Base-by-base conservation (phyloP, 2,329 filamentous ascomycete species). In the Hypoxylon rubiginosum region DNA sequence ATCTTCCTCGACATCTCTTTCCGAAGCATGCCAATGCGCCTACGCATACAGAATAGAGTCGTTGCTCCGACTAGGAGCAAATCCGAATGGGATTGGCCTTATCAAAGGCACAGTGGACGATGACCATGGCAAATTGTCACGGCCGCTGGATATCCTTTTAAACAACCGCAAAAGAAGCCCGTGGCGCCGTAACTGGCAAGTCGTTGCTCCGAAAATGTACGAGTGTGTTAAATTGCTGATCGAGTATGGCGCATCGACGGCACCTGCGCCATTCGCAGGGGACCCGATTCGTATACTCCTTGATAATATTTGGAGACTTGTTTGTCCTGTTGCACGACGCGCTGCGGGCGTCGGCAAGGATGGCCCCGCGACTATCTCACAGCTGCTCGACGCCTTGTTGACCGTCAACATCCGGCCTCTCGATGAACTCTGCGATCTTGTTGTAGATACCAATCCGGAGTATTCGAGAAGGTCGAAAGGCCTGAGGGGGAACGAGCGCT, bases 381-480 rank as follows among this genome's bases (percentile, higher is more conserved):
- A 51, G 13, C 24, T 51, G 4, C 30, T 52, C 19, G 28, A 52
- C 3, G 30, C n/a, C 9, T 30, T 52, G 5, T 15, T 28, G 13
- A 36, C 11, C 1, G 15, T 52, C 19, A 30, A 52, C 10, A 36
- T 52, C 3, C 17, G n/a, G 7, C 49, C 49, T 8, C 21, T 52
- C 49, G 49, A 52, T 21, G n/a, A 52, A n/a, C 11, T 52, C 6
- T 52, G 49, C 30, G 49, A 52, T 10, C 11, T 52, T 4, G 30
- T 52, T 3, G 30, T 36, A 4, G 49, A 52, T 21, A 30, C 49
- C 7, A 52, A 8, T 11, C 15, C 49, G 7, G 28, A 34, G 4
- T 52, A 52, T 30, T 21, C n/a, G 5, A 30, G 3, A 13, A 52
- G 17, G 30, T 15, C 49, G 17, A 5, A 17, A 5, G 49, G 30